A percentile compares a stretch with the other conserved stretches of the same genome.
phyloP scores from a whole-genome alignment of 768 basidiomycete genomes.

The Sarcodon aspratus region DNA sequence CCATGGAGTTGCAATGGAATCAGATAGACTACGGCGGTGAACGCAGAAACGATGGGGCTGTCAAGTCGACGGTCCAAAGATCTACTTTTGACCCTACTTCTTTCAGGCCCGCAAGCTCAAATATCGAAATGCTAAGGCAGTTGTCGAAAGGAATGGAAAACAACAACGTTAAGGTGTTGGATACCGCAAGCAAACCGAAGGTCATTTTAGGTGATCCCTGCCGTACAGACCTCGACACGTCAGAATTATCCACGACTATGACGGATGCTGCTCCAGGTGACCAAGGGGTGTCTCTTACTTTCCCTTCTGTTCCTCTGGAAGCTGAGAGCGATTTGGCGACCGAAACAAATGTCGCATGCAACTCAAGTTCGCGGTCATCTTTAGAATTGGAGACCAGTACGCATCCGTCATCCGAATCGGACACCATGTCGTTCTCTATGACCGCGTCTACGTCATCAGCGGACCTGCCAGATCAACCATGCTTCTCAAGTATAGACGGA shows the following conservation, averaged over 20 bases:
- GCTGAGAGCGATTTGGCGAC: too few species aligned
- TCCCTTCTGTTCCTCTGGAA: neutral
- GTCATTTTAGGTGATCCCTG: conserved; percentile 12
- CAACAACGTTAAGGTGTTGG: conserved; percentile 25
- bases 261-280: neutral
- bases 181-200: conserved; percentile 30
- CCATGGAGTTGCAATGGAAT: conserved; percentile 30
- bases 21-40: conserved; percentile 29
- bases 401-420: too few species aligned
- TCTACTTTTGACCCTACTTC: conserved; percentile 13
- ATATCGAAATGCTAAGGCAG: conserved; percentile 29
- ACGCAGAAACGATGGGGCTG: conserved; percentile 1
- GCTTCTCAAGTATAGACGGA: too few species aligned
- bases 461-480: too few species aligned
- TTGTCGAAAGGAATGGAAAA: conserved; percentile 35
- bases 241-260: neutral
- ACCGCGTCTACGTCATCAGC: too few species aligned
- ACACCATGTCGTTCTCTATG: too few species aligned
- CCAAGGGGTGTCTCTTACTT: neutral
- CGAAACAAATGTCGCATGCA: too few species aligned
- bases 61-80: conserved; percentile 1
- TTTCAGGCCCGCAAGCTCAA: conserved; percentile 23
- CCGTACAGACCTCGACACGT: neutral
- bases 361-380: too few species aligned
- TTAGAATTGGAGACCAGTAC: too few species aligned